Evolutionary conservation across 352 stramenopile genomes (phyloP).

Genomic region (Phytophthora boehmeriae): DNA sequence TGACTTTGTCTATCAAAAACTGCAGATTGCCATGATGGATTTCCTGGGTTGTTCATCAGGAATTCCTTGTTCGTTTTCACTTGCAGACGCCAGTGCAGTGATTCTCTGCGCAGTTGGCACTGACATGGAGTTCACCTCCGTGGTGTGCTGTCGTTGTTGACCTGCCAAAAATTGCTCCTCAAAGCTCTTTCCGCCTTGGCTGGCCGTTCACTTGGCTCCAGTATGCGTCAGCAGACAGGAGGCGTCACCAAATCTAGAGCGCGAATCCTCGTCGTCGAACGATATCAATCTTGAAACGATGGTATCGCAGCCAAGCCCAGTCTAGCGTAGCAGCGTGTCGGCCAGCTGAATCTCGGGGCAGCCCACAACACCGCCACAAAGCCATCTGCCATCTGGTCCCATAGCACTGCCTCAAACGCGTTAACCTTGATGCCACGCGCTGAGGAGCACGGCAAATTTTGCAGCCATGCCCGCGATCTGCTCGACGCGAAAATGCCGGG

Average conservation of each 20-base stretch:
- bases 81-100: not conserved
- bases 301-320: not conserved
- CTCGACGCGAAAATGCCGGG: slow-evolving; percentile 1
- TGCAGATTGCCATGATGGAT: too few species aligned
- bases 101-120: not conserved
- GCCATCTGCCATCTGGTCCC: not conserved
- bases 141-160: not conserved
- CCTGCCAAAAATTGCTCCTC: not conserved
- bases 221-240: not conserved
- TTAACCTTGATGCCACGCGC: not conserved
- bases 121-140: not conserved
- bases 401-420: not conserved
- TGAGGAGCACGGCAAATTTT: not conserved
- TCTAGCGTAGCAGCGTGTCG: not conserved
- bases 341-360: not conserved
- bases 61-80: too few species aligned
- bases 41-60: too few species aligned
- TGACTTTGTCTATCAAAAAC: too few species aligned
- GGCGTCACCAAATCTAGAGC: not conserved
- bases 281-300: slow-evolving; percentile 3
- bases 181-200: not conserved
- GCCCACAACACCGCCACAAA: not conserved
- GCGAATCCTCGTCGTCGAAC: slow-evolving; percentile 1
- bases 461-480: not conserved
- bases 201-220: not conserved